Evolutionary conservation across 1,284 basidiomycete genomes (phyloP).

Genomic region (Boletellus deceptivus): DNA sequence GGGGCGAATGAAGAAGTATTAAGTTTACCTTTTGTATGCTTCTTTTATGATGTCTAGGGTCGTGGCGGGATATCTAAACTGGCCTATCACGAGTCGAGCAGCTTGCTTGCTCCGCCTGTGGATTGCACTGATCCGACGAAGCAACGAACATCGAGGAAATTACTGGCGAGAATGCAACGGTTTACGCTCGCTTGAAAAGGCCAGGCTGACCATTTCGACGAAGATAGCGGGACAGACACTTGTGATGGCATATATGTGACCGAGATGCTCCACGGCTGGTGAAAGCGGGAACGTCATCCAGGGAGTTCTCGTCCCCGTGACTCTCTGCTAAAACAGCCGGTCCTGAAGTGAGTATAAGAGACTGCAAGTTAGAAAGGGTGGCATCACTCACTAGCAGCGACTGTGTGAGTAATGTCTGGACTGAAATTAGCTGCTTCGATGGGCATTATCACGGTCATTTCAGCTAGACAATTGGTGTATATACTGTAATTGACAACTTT

Average conservation of each 20-base stretch:
- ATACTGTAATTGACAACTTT: too few species aligned
- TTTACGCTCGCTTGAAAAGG: conserved; percentile 1
- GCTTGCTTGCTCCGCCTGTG: too few species aligned
- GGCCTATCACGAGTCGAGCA: conserved; percentile 9
- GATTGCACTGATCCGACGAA: too few species aligned
- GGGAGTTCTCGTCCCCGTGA: not conserved
- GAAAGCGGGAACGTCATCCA: not conserved
- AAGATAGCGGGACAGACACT: not conserved
- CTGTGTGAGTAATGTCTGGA: too few species aligned
- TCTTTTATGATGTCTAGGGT: conserved; percentile 8
- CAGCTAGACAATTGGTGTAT: too few species aligned
- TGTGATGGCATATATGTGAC: not conserved
- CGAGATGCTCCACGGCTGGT: not conserved
- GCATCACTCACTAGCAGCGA: too few species aligned
- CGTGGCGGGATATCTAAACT: not conserved
- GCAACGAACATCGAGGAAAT: too few species aligned
- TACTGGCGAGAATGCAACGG: not conserved
- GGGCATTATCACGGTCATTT: too few species aligned
- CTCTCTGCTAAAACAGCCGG: too few species aligned
- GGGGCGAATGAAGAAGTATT: not conserved
- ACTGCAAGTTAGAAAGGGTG: too few species aligned
- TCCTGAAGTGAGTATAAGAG: too few species aligned
- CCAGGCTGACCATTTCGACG: not conserved
- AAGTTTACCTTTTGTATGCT: conserved; percentile 12
- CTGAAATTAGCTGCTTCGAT: too few species aligned